Base-by-base conservation (phyloP, 177 flowering plant species). In the Vitis hybrid region DNA sequence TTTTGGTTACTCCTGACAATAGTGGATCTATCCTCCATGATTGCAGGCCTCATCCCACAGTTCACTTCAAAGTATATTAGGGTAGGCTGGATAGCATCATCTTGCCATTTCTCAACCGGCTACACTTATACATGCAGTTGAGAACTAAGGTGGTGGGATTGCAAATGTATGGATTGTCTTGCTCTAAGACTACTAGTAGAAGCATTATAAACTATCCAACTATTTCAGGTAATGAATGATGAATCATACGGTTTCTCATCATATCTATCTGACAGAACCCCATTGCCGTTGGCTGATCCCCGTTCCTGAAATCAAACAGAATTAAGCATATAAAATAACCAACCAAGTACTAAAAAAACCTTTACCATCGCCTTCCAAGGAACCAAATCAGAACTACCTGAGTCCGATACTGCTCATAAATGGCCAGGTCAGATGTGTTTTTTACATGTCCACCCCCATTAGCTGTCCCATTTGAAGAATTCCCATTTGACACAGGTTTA, bases 321-420 rank as follows among this genome's bases (percentile, higher is more conserved):
- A 68, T 15, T 22, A 10, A 14, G 39, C 15, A 60, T 62, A 53
- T 33, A 11, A 33, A 51, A 51, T 14, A 3, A 15, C 12, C 15
- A 11, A 48, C 7, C 15, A n/a, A 9, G 20, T 20, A 51, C 31
- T 19, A 3, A 58, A 29, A 31, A 55, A 12, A 65, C 39, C 29
- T 18, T 5, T 26, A 16, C 60, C 31, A 52, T 45, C 15, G 49
- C 64, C 18, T 7, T 15, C 18, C 53, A 33, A n/a, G 50, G 18
- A 55, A 9, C 1, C 7, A 72, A 51, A 50, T 39, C 20, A 8
- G 3, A 53, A 66, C 10, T 74, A 91, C 98, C 93, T 87, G 91
- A 73, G 20, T 76, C 53, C 69, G 82, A 71, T 67, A 89, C 78
- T 94, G 95, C 83, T 95, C 99, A 39, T 87, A 91, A 62, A 88